These are phyloP conservation scores for Pisolithus tinctorius DNA, from an alignment of 768 basidiomycete genomes.

Conservation along the genomic window DNA sequence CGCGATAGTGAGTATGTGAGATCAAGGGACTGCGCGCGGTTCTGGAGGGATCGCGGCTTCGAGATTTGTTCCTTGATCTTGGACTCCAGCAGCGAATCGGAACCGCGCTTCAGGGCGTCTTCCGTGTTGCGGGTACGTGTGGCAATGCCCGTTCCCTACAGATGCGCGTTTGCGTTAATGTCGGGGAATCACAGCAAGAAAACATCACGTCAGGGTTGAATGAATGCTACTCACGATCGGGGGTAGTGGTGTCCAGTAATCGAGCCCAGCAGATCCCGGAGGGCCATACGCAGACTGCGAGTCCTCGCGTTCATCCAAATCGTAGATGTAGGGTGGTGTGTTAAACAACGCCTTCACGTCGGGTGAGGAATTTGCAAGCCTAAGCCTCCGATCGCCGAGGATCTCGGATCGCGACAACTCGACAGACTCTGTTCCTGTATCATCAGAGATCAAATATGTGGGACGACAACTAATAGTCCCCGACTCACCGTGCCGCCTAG, in stretches of 20 bases:
- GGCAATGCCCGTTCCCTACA: slow-evolving; percentile 62
- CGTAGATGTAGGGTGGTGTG: slow-evolving; percentile 75
- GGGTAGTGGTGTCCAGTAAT: slow-evolving; percentile 73
- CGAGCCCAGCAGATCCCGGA: slow-evolving; percentile 41
- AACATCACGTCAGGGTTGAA: slow-evolving; percentile 13
- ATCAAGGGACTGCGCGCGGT: slow-evolving; percentile 87
- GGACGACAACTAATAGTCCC: slow-evolving; percentile 32
- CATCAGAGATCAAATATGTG: slow-evolving; percentile 3
- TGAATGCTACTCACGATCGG: slow-evolving; percentile 53
- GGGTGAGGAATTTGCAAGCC: slow-evolving; percentile 84
- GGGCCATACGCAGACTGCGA: slow-evolving; percentile 50
- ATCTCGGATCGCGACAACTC: slow-evolving; percentile 67
- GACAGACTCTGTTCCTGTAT: slow-evolving; percentile 53
- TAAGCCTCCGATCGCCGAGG: slow-evolving; percentile 63
- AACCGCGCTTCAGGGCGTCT: slow-evolving; percentile 74
- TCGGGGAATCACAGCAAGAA: background rate
- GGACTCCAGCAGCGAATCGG: slow-evolving; percentile 77
- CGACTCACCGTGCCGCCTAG: slow-evolving; percentile 54
- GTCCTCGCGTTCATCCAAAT: slow-evolving; percentile 68
- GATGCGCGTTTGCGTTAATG: slow-evolving; percentile 8
- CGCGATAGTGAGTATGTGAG: slow-evolving; percentile 79
- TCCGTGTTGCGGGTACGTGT: slow-evolving; percentile 64
- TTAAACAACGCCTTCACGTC: slow-evolving; percentile 96
- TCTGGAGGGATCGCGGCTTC: slow-evolving; percentile 77
- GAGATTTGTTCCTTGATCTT: slow-evolving; percentile 71